Base-by-base conservation (phyloP, 331 rosid genomes). In the Pyrus hybrid region DNA sequence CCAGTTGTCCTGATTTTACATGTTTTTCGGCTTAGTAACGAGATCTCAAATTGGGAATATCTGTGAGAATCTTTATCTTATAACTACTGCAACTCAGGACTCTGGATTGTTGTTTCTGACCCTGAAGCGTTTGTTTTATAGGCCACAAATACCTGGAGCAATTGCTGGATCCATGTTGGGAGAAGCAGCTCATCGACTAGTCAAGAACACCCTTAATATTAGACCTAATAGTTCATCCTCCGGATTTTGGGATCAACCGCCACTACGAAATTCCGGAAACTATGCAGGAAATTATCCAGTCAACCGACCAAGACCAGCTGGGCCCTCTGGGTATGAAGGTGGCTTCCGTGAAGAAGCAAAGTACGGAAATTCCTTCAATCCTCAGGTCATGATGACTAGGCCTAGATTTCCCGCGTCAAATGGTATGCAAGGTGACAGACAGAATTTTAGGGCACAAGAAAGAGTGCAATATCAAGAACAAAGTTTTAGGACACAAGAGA, bases 111-210 rank as follows among this genome's bases (percentile, higher is more conserved):
- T 13, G 63, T 72, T 63, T 81, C 64, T 64, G 74, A 65, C 20
- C 78, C 32, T 64, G 25, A 72, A 80, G 72, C 74, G 11, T 85
- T 62, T 61, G 10, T 37, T 85, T 72, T 66, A 75, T 90, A 95
- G 99, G 91, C 88, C 85, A 58, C 92, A 83, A 73, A 87, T 88
- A 78, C 93, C 89, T 43, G 98, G 97, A 72, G 90, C 97, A 57
- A 95, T 92, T 30, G 93, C 88, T 29, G 99, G 99, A 73, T 79
- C 85, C 79, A 87, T 83, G 63, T 82, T 94, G 84, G 99, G 99
- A 83, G 97, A 88, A 80, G 99, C 96, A 47, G 99, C 99, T 47
- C 97, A 90, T 72, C 96, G 99, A 57, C 96, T 94, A 51, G 92
- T 94, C 70, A 94, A 89, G 86, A 90, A 86, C 83, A 78, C 97